phyloP scores from a whole-genome alignment of 192 early-diverging fungal genomes.

The Backusella psychrophila region DNA sequence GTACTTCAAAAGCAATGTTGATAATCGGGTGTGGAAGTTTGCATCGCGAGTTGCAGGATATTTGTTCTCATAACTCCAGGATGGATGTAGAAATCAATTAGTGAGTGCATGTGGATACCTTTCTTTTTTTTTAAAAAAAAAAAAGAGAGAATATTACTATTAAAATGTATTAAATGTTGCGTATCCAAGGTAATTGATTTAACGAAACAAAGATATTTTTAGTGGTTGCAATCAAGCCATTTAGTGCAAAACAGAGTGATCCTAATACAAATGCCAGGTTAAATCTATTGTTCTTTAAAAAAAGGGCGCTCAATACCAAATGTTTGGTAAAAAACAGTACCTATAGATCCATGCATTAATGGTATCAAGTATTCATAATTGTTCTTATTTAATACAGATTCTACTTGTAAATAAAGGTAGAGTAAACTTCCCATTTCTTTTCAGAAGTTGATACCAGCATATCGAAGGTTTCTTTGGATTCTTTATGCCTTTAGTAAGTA shows the following conservation, averaged over 20 bases:
- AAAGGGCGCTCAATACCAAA: background rate
- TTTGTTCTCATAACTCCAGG: background rate
- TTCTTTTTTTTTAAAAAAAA: too few relatives aligned
- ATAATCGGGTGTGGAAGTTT: background rate
- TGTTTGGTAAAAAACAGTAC: background rate
- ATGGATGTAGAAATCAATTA: background rate
- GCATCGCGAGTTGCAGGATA: background rate
- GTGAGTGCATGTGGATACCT: too few relatives aligned
- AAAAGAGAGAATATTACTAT: too few relatives aligned
- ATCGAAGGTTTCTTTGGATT: background rate
- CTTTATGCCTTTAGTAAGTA: background rate
- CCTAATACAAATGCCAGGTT: background rate
- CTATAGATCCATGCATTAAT: background rate
- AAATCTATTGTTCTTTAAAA: background rate
- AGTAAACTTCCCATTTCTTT: background rate
- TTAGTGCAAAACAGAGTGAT: constrained; percentile 5
- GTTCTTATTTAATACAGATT: background rate
- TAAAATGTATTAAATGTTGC: too few relatives aligned
- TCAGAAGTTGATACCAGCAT: background rate
- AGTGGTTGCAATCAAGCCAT: background rate
- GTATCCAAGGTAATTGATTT: background rate
- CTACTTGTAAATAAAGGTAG: background rate
- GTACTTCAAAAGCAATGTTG: background rate
- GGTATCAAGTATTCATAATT: background rate
- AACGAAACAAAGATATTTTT: background rate